Base-by-base conservation (phyloP, 345 rosid species). In the Aquilaria sinensis region DNA sequence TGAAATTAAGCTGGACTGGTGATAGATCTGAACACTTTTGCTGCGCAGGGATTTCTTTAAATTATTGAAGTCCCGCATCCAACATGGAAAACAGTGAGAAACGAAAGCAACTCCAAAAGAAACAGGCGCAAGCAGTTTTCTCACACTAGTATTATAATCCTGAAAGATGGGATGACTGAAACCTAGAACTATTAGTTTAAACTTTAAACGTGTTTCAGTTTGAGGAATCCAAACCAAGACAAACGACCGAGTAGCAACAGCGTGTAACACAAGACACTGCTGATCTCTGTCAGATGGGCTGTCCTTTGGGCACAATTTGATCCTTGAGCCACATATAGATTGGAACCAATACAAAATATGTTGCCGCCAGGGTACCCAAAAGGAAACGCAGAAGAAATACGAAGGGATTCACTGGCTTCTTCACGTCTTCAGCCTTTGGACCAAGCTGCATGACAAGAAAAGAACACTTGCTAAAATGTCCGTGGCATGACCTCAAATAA, bases 301-400 rank as follows among this genome's bases (percentile, higher is more conserved):
- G 79, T 37, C 85, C 97, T 83, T 88, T 77, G 31, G 99, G 97
- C 51, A 83, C 77, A 62, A 90, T 74, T 77, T 77, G 85, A 81
- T 90, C 96, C 74, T 94, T 94, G 73, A 94, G 58, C 99, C 99
- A 94, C 99, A 94, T 88, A 83, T 94, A 90, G 71, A 90, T 82
- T 0, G 99, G 96, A 67, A 94, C 74, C 75, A 94, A 65, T 30
- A 88, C 96, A 61, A 67, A 94, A 78, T 93, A 94, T 0, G 90
- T 68, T 48, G 86, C 93, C 0, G 97, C 96, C 77, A 85, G 41
- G 54, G 74, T 77, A 11, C 99, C 99, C 72, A 94, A 64, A 7
- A 94, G 9, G 69, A 94, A 84, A 43, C 97, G 88, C 70, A 71
- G 12, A 57, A 84, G 64, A 74, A 94, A 90, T 15, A 84, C 69